Base-by-base conservation (phyloP, 805 yeast species). In the Kuraishia floccosa region DNA sequence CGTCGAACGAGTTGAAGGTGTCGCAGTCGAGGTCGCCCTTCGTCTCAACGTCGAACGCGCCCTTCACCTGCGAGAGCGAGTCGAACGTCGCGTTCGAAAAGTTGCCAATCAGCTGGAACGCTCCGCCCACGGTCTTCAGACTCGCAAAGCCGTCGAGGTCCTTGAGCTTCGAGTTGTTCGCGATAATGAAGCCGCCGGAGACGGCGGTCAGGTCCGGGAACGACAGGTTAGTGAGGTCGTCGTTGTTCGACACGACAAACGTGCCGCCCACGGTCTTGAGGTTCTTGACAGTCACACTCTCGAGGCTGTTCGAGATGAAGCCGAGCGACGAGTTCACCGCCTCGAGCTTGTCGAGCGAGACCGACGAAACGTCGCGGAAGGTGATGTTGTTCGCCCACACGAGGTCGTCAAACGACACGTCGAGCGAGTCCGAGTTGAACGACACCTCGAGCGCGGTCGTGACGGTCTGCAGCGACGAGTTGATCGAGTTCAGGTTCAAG, bases 171-270 rank as follows among this genome's bases (percentile, higher is more conserved):
- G 83, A 63, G 80, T 91, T 91, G 76, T 86, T 84, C 41, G 82
- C 74, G 52, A 91, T 65, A 48, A 72, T 77, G 58, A 91, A 82
- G 60, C 96, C 98, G 72, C 98, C 97, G 56, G 89, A 93, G 49
- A 91, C 65, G 30, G 69, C 41, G 39, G 76, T 65, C 60, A 91
- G 73, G 53, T 68, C 56, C 31, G 81, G 64, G 68, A 85, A 79
- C 42, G 77, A 74, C 37, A 82, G 43, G 45, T 63, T 68, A 47
- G 72, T 69, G 57, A 91, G 73, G 33, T 80, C 70, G 39, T 71
- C 68, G 72, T 91, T 91, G 44, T 77, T 65, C 54, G 63, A 63
- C 49, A 91, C 60, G 42, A 87, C 60, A 48, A 91, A 71, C 43
- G 94, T 75, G 49, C 80, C 84, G 56, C 96, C 96, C 49, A 89